phyloP scores from a whole-genome alignment of 768 basidiomycete species.

The Peribolospora kevripleyi region DNA sequence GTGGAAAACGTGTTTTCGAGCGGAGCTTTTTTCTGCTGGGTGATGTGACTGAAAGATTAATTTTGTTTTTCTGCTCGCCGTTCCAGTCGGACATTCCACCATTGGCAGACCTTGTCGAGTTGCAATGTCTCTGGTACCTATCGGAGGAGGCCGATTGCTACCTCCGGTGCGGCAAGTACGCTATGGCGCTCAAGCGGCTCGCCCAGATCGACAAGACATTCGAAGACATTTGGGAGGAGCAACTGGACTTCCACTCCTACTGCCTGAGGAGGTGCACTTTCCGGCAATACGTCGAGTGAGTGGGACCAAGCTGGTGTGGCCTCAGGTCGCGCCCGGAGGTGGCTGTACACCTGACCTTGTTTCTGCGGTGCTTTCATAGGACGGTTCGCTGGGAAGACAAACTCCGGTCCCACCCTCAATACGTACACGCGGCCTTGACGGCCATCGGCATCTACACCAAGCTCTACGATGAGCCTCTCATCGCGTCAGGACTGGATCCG shows the following conservation, averaged over 20 bases:
- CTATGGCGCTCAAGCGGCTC: slow-evolving; percentile 66
- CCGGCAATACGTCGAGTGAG: slow-evolving; percentile 62
- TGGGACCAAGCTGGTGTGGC: slow-evolving; percentile 2
- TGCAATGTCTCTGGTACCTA: slow-evolving; percentile 80
- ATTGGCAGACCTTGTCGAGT: slow-evolving; percentile 63
- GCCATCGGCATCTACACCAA: slow-evolving; percentile 51
- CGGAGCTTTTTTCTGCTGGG: background rate
- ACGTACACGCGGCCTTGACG: slow-evolving; percentile 43
- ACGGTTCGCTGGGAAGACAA: slow-evolving; percentile 59
- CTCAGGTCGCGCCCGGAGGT: background rate
- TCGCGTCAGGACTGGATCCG: background rate
- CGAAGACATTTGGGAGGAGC: slow-evolving; percentile 56
- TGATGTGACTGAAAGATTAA: background rate
- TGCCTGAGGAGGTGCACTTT: slow-evolving; percentile 71
- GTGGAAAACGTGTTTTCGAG: background rate
- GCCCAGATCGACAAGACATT: slow-evolving; percentile 56
- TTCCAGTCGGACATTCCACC: slow-evolving; percentile 21
- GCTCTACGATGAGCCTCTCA: slow-evolving; percentile 43
- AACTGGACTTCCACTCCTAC: slow-evolving; percentile 95
- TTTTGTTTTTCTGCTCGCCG: background rate
- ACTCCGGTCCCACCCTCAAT: slow-evolving; percentile 50
- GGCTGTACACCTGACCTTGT: background rate
- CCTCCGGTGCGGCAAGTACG: slow-evolving; percentile 36
- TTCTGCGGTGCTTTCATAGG: slow-evolving; percentile 22
- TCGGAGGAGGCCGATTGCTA: slow-evolving; percentile 57